These are phyloP conservation scores for Marasmius sp. DNA, from an alignment of 1,284 basidiomycete genomes.

Conservation along the genomic window DNA sequence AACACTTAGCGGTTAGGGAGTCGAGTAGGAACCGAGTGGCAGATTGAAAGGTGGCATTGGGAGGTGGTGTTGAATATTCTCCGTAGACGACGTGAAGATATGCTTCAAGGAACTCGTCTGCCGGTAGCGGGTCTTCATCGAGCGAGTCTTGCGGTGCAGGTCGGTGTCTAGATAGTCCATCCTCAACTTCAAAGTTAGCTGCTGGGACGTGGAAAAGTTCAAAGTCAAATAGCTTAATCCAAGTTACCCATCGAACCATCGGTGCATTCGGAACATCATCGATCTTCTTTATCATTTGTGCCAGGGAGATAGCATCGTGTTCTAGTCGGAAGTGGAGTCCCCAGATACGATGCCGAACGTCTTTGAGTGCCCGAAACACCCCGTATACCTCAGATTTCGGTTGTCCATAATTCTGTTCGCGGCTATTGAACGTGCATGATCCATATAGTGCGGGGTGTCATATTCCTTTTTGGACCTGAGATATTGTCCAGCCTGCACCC, in stretches of 20 bases:
- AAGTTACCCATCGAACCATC: constrained; percentile 34
- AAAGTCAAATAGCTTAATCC: constrained; percentile 31
- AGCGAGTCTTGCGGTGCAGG: constrained; percentile 14
- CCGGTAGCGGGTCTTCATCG: constrained; percentile 15
- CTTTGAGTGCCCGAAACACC: constrained; percentile 31
- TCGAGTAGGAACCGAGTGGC: background rate
- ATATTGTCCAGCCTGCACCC: constrained; percentile 32
- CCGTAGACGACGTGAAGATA: background rate
- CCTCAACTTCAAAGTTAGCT: constrained; percentile 23
- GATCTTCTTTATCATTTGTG: constrained; percentile 32
- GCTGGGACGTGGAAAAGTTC: constrained; percentile 30
- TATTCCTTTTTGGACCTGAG: constrained; percentile 21
- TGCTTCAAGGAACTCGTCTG: constrained; percentile 17
- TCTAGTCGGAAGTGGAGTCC: constrained; percentile 33
- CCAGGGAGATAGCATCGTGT: constrained; percentile 33
- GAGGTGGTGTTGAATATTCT: background rate
- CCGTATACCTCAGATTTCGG: constrained; percentile 38
- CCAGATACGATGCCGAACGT: constrained; percentile 27
- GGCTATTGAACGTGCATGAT: constrained; percentile 35
- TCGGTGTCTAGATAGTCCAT: constrained; percentile 27
- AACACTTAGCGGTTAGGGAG: background rate
- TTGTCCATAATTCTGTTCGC: too few species aligned
- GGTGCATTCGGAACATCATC: constrained; percentile 33
- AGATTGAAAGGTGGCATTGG: background rate
- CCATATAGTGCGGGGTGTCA: constrained; percentile 28